These are phyloP conservation scores for Talaromyces verruculosus DNA, from an alignment of 2,329 filamentous ascomycete species.

Conservation along the genomic window DNA sequence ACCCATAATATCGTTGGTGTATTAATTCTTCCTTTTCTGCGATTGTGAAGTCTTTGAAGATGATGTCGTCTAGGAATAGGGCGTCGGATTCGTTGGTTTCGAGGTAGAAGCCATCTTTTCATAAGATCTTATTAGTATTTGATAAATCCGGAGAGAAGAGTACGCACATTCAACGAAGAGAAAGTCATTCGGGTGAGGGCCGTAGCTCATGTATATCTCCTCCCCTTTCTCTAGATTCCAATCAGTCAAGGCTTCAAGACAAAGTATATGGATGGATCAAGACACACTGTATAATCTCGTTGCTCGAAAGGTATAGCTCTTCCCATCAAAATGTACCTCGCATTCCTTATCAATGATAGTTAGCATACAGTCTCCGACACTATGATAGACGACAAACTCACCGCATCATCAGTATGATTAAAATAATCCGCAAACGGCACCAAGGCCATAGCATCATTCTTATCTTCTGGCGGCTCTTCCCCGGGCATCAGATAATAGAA, in stretches of 20 bases:
- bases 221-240: slow-evolving; percentile 37
- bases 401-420: slow-evolving; percentile 46
- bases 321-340: slow-evolving; percentile 39
- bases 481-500: slow-evolving; percentile 57
- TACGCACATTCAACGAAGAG: slow-evolving; percentile 45
- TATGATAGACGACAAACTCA: slow-evolving; percentile 26
- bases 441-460: slow-evolving; percentile 48
- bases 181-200: slow-evolving; percentile 46
- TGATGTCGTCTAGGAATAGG: slow-evolving; percentile 44
- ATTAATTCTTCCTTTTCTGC: slow-evolving; percentile 36
- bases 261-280: not conserved
- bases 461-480: slow-evolving; percentile 37
- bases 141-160: not conserved
- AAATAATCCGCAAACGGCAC: slow-evolving; percentile 51
- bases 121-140: not conserved
- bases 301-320: slow-evolving; percentile 38
- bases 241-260: not conserved
- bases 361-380: too few relatives aligned
- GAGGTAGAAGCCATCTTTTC: slow-evolving; percentile 45
- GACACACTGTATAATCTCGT: slow-evolving; percentile 35
- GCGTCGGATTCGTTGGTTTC: slow-evolving; percentile 42
- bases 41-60: slow-evolving; percentile 35
- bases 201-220: slow-evolving; percentile 48
- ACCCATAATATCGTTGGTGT: slow-evolving; percentile 43
- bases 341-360: slow-evolving; percentile 24